phyloP scores from a whole-genome alignment of 1,284 basidiomycete genomes.

The Ganoderma boninense region DNA sequence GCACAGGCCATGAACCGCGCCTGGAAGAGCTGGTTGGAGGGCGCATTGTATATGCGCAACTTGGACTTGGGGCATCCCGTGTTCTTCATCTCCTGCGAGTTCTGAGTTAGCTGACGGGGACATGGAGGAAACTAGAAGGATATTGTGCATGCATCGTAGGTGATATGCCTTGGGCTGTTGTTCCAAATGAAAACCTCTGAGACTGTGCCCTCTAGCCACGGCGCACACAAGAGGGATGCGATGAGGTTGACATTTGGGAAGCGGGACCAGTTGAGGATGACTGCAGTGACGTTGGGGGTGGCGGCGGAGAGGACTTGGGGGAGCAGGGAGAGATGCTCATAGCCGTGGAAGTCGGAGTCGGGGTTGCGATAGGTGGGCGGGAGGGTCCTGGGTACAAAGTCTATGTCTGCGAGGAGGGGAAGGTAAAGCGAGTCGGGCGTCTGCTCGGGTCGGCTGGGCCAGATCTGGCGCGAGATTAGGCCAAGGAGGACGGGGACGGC shows the following conservation, averaged over 20 bases:
- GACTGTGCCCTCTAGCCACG: constrained; percentile 56
- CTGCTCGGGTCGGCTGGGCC: constrained; percentile 21
- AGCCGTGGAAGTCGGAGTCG: constrained; percentile 20
- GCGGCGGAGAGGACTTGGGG: constrained; percentile 20
- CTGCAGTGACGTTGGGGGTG: constrained; percentile 54
- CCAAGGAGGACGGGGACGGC: constrained; percentile 34
- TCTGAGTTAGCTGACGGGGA: constrained; percentile 10
- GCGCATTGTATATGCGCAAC: constrained; percentile 65
- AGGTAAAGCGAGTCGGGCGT: constrained; percentile 30
- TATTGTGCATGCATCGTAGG: constrained; percentile 47
- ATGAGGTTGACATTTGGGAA: constrained; percentile 67
- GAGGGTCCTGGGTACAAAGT: constrained; percentile 31
- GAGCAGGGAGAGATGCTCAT: constrained; percentile 28
- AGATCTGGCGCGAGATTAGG: constrained; percentile 23
- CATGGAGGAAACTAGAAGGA: constrained; percentile 10
- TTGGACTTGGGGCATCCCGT: constrained; percentile 54
- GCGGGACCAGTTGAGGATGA: constrained; percentile 73
- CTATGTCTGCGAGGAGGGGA: constrained; percentile 36
- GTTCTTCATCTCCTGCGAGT: constrained; percentile 53
- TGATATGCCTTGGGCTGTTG: constrained; percentile 58
- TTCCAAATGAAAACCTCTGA: constrained; percentile 69
- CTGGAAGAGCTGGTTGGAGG: constrained; percentile 66
- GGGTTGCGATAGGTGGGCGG: constrained; percentile 33
- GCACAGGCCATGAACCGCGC: constrained; percentile 71
- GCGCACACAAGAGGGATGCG: constrained; percentile 57